A percentile compares a stretch with the other conserved stretches of the same genome.
phyloP scores from a whole-genome alignment of 83 land plant genomes.

The Larix sibirica region DNA sequence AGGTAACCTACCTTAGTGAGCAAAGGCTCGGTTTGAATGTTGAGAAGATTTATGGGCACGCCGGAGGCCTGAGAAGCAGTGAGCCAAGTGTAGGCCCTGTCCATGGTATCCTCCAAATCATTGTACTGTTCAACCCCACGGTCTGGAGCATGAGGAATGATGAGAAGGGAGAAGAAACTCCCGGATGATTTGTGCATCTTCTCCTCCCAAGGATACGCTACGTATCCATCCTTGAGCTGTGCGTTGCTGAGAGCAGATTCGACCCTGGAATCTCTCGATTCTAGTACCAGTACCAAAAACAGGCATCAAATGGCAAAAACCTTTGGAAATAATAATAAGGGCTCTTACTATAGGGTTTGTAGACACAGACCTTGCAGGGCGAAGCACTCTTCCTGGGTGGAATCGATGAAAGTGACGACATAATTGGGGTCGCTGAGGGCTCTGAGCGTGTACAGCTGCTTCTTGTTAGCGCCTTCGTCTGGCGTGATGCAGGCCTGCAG shows the following conservation, averaged over 20 bases:
- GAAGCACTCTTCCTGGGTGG: slow-evolving; percentile 28
- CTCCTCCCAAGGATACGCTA: slow-evolving; percentile 77
- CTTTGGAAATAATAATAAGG: too few species aligned
- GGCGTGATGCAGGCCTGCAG: slow-evolving; percentile 62
- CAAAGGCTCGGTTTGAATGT: slow-evolving; percentile 83
- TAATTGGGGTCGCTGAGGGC: slow-evolving; percentile 41
- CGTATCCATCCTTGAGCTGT: slow-evolving; percentile 66
- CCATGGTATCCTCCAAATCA: slow-evolving; percentile 79
- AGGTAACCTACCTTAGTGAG: slow-evolving; percentile 77
- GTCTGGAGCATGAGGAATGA: slow-evolving; percentile 63
- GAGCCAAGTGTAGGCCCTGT: slow-evolving; percentile 86
- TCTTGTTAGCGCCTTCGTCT: slow-evolving; percentile 20
- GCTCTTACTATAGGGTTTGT: too few species aligned
- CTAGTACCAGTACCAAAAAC: slow-evolving; percentile 15
- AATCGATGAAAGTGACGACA: slow-evolving; percentile 34
- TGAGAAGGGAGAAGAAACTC: slow-evolving; percentile 68
- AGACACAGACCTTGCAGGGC: slow-evolving; percentile 26
- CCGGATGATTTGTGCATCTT: slow-evolving; percentile 73
- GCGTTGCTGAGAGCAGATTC: slow-evolving; percentile 40
- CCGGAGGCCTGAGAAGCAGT: slow-evolving; percentile 77
- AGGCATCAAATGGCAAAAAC: background rate
- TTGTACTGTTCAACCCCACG: slow-evolving; percentile 47
- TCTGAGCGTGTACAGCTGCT: slow-evolving; percentile 31
- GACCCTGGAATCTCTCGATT: slow-evolving; percentile 49
- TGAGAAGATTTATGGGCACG: slow-evolving; percentile 78